Evolutionary conservation across 129 eudicot genomes (phyloP).

Genomic region (Artemisia tridentata): DNA sequence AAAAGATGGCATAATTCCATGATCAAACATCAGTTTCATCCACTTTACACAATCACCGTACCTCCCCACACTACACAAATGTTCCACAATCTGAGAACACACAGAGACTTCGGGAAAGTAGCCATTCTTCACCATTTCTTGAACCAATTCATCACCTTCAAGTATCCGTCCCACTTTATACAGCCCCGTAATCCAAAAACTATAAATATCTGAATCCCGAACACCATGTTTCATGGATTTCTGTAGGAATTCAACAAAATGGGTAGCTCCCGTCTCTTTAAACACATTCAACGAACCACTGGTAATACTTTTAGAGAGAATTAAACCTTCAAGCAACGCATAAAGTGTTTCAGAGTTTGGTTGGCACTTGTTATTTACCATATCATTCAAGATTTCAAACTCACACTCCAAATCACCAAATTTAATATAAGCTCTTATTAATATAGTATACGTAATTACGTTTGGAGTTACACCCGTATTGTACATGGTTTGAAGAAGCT

Average conservation of each 20-base stretch:
- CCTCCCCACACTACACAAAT: conserved; percentile 17
- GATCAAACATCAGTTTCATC: conserved; percentile 32
- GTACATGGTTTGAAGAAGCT: conserved; percentile 31
- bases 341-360: conserved; percentile 25
- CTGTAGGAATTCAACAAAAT: conserved; percentile 14
- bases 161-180: conserved; percentile 35
- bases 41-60: conserved; percentile 32
- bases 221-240: conserved; percentile 24
- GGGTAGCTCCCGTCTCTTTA: conserved; percentile 16
- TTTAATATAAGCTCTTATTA: conserved; percentile 30
- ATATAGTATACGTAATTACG: conserved; percentile 21
- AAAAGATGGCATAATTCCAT: conserved; percentile 31
- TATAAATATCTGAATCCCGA: conserved; percentile 11
- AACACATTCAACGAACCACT: conserved; percentile 15
- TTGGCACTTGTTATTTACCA: conserved; percentile 30
- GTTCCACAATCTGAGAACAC: conserved; percentile 28
- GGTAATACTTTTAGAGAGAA: conserved; percentile 1
- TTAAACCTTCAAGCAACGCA: conserved; percentile 28
- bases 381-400: conserved; percentile 31
- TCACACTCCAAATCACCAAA: conserved; percentile 19
- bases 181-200: conserved; percentile 35
- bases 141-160: conserved; percentile 32
- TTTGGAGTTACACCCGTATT: conserved; percentile 33
- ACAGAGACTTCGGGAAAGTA: conserved; percentile 18
- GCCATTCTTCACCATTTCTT: conserved; percentile 38